Conservation (phyloP, 106 monocot species). For the Hemerocallis citrina region DNA sequence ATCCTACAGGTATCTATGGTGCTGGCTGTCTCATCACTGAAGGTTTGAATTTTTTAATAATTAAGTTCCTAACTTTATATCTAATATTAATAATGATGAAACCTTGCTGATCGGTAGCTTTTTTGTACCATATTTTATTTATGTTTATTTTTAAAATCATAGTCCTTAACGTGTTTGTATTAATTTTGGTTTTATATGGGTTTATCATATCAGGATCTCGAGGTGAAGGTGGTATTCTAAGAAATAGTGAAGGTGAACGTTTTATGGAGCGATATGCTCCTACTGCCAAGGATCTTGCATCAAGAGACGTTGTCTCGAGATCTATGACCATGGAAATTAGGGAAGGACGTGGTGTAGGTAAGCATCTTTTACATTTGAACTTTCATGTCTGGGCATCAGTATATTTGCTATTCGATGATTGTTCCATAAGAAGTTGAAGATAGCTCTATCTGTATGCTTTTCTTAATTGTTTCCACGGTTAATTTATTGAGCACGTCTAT, state of each 20-base stretch:
- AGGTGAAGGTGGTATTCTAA: slow-evolving; percentile 95
- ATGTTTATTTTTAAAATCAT: background rate
- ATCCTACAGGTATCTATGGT: slow-evolving; percentile 96
- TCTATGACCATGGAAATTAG: slow-evolving; percentile 98
- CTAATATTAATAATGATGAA: background rate
- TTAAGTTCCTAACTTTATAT: background rate
- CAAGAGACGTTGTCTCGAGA: slow-evolving; percentile 89
- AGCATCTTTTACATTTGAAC: background rate
- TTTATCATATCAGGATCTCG: slow-evolving; percentile 48
- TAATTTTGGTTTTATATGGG: too few relatives aligned
- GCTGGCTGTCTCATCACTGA: slow-evolving; percentile 93
- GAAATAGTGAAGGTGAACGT: slow-evolving; percentile 94
- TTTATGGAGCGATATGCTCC: slow-evolving; percentile 98
- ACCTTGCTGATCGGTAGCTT: background rate
- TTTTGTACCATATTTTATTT: background rate
- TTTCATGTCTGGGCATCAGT: slow-evolving; percentile 1
- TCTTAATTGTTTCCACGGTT: too few relatives aligned
- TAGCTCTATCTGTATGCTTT: too few relatives aligned
- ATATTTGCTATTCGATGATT: too few relatives aligned
- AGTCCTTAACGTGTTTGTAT: too few relatives aligned
- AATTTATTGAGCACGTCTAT: too few relatives aligned
- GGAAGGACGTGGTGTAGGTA: slow-evolving; percentile 95
- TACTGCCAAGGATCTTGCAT: slow-evolving; percentile 91
- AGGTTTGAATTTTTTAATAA: slow-evolving; percentile 34
- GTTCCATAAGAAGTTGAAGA: too few relatives aligned